Evolutionary conservation across 495 filamentous ascomycete species (phyloP).

Genomic region (Daldinia decipiens): DNA sequence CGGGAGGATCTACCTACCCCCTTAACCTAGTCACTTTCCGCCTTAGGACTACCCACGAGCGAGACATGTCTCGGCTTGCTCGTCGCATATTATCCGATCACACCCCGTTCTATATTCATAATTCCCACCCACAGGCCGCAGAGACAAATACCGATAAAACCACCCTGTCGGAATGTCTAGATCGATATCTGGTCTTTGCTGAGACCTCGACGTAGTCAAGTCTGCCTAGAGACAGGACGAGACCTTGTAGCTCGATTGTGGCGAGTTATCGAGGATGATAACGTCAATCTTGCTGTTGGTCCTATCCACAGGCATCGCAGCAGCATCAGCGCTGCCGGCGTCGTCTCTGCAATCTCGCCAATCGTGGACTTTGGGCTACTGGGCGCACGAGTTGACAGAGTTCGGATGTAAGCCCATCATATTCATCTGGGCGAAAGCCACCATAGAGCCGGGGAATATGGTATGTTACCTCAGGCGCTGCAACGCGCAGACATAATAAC

Average conservation of each 20-base stretch:
- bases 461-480: conserved; percentile 43
- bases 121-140: not conserved
- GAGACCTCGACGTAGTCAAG: conserved; percentile 23
- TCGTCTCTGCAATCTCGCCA: conserved; percentile 38
- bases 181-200: conserved; percentile 11
- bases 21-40: conserved; percentile 36
- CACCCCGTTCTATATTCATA: not conserved
- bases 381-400: conserved; percentile 54
- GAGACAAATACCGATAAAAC: not conserved
- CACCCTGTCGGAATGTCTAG: conserved; percentile 21
- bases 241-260: not conserved
- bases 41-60: conserved; percentile 11
- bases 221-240: conserved; percentile 12
- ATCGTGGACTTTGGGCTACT: conserved; percentile 41
- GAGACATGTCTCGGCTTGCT: conserved; percentile 16
- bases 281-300: conserved; percentile 14
- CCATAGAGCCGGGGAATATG: conserved; percentile 63
- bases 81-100: conserved; percentile 22
- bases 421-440: conserved; percentile 61
- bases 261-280: conserved; percentile 34
- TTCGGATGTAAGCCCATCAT: conserved; percentile 56
- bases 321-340: conserved; percentile 33
- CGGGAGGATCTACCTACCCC: conserved; percentile 1
- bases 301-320: conserved; percentile 21
- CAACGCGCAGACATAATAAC: not conserved